Conservation (phyloP, 148 eudicot species). For the Pouteria glomerata region DNA sequence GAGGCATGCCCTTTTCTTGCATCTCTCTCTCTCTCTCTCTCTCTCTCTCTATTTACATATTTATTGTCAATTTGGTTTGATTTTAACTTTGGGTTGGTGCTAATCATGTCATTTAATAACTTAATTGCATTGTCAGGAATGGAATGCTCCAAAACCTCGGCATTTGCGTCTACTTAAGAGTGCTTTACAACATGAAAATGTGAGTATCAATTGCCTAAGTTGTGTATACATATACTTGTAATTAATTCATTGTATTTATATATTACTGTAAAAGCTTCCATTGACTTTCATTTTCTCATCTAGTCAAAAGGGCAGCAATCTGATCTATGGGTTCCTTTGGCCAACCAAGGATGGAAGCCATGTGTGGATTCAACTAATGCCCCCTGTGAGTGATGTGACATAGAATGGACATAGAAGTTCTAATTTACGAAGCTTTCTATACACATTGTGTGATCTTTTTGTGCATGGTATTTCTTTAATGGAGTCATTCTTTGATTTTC, state of each 20-base stretch:
- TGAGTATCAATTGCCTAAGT: conserved; percentile 35
- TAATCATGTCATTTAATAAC: not conserved
- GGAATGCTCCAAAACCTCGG: conserved; percentile 67
- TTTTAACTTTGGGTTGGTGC: not conserved
- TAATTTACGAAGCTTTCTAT: not conserved
- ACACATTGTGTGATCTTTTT: not conserved
- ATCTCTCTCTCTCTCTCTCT: too few species aligned
- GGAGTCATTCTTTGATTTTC: conserved; percentile 11
- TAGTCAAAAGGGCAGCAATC: conserved; percentile 63
- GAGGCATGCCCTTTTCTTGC: conserved; percentile 1
- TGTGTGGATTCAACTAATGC: conserved; percentile 36
- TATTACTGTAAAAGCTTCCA: not conserved
- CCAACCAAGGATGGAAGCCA: conserved; percentile 82
- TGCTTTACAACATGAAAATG: conserved; percentile 65
- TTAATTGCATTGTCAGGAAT: conserved; percentile 50
- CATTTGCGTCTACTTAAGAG: conserved; percentile 71
- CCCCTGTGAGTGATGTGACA: conserved; percentile 42
- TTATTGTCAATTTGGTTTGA: not conserved
- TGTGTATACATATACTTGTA: not conserved
- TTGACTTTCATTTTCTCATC: conserved; percentile 8
- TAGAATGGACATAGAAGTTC: not conserved
- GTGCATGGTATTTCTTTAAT: conserved; percentile 13
- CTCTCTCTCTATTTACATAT: too few species aligned
- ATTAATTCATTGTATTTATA: not conserved
- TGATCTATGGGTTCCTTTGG: conserved; percentile 78